These are phyloP conservation scores for Rheum nobile DNA, from an alignment of 148 eudicot genomes.

Conservation along the genomic window DNA sequence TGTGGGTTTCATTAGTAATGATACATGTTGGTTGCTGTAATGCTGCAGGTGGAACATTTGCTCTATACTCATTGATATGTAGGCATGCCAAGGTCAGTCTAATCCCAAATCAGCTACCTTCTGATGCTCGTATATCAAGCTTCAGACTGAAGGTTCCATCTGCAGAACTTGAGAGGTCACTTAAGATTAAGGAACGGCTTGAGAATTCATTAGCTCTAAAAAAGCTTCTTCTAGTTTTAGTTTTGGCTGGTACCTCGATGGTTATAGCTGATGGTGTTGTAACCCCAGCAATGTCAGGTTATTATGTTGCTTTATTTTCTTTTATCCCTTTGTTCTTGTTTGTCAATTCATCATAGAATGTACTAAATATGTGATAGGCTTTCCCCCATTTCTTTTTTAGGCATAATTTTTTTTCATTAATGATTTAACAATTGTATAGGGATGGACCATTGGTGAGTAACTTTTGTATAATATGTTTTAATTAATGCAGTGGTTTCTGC, in stretches of 20 bases:
- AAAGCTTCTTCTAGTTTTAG: conserved; percentile 74
- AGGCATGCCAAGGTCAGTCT: conserved; percentile 97
- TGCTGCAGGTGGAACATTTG: conserved; percentile 95
- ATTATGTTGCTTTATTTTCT: background rate
- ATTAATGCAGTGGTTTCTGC: conserved; percentile 74
- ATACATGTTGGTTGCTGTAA: conserved; percentile 7
- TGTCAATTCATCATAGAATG: background rate
- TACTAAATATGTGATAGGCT: background rate
- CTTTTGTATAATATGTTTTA: conserved; percentile 1
- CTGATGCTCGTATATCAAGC: conserved; percentile 94
- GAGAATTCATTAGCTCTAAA: conserved; percentile 69
- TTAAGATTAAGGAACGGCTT: conserved; percentile 80
- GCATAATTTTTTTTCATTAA: background rate
- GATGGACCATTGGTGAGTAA: background rate
- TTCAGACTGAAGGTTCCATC: conserved; percentile 95
- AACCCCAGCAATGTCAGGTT: conserved; percentile 99
- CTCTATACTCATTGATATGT: conserved; percentile 87
- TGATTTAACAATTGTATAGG: background rate
- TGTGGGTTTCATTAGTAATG: conserved; percentile 9
- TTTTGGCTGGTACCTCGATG: conserved; percentile 97
- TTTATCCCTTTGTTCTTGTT: background rate
- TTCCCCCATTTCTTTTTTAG: background rate
- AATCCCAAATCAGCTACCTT: conserved; percentile 85
- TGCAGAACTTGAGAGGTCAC: conserved; percentile 93
- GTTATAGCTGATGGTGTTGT: conserved; percentile 95